phyloP scores from a whole-genome alignment of 352 stramenopile species.

The Phytopythium cucurbitacearum region DNA sequence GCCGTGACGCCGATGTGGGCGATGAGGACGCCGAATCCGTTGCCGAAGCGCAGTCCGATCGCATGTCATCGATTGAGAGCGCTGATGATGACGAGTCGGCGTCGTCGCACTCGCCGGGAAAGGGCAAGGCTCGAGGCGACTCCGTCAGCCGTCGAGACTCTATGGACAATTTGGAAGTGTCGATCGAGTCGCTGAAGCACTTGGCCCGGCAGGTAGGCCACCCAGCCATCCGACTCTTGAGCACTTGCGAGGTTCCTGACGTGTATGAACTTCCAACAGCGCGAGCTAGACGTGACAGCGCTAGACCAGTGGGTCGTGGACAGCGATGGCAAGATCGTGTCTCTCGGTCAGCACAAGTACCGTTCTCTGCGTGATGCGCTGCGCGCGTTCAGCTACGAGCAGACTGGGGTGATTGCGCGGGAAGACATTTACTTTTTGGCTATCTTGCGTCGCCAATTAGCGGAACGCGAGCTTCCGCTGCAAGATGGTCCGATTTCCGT shows the following conservation, averaged over 20 bases:
- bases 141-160: conserved; percentile 8
- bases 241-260: neutral
- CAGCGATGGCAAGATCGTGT: conserved; percentile 39
- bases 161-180: conserved; percentile 26
- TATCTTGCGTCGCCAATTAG: conserved; percentile 52
- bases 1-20: neutral
- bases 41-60: neutral
- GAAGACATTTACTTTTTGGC: conserved; percentile 76
- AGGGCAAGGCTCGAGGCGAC: conserved; percentile 5
- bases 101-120: neutral
- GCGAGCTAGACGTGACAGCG: conserved; percentile 24
- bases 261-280: conserved; percentile 9
- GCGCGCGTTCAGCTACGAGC: conserved; percentile 26
- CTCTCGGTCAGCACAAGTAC: conserved; percentile 36
- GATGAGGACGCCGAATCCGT: neutral
- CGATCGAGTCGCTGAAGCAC: conserved; percentile 21
- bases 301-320: conserved; percentile 34
- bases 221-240: neutral
- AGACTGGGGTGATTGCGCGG: conserved; percentile 35
- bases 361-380: conserved; percentile 45
- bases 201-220: conserved; percentile 19
- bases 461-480: conserved; percentile 46
- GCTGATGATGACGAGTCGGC: conserved; percentile 3
- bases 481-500: conserved; percentile 69
- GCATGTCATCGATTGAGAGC: conserved; percentile 5